Percentiles rank a stretch among this genome's conserved stretches.
phyloP scores from a whole-genome alignment of 352 stramenopile genomes.

The Pythium aquatile region DNA sequence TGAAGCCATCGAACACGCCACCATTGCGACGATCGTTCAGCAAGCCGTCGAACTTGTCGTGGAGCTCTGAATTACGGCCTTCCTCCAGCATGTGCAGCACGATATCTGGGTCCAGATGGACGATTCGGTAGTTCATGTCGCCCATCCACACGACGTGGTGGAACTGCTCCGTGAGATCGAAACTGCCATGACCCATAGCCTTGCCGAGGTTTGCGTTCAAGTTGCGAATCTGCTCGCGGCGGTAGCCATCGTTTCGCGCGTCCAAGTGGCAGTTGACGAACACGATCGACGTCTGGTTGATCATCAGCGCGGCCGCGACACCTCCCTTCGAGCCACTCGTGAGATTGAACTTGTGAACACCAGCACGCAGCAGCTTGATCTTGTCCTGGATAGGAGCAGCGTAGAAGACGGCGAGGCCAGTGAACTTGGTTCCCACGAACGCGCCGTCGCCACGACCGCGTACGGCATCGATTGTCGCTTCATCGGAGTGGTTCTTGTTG shows the following conservation, averaged over 20 bases:
- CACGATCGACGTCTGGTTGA: constrained; percentile 77
- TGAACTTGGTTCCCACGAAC: constrained; percentile 86
- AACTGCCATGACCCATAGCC: constrained; percentile 77
- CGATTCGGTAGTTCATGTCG: constrained; percentile 88
- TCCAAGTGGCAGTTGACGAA: constrained; percentile 89
- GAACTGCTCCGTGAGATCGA: constrained; percentile 85
- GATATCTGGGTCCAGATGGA: constrained; percentile 67
- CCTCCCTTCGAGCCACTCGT: constrained; percentile 81
- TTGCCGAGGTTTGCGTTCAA: constrained; percentile 75
- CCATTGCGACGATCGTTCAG: constrained; percentile 73
- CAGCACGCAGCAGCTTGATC: constrained; percentile 70
- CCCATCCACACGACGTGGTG: constrained; percentile 91
- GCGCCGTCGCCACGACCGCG: constrained; percentile 76
- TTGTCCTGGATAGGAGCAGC: constrained; percentile 48
- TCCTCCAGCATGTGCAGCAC: constrained; percentile 82
- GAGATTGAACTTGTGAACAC: constrained; percentile 80
- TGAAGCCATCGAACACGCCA: constrained; percentile 80
- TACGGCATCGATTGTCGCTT: constrained; percentile 77
- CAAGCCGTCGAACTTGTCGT: constrained; percentile 85
- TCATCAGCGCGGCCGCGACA: constrained; percentile 67
- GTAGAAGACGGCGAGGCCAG: constrained; percentile 79
- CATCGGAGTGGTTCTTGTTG: constrained; percentile 64
- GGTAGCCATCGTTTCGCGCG: constrained; percentile 72
- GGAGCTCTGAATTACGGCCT: constrained; percentile 66
- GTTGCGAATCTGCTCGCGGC: constrained; percentile 80